phyloP scores from a whole-genome alignment of 2,329 filamentous ascomycete species.

The Pseudocercospora cruenta region DNA sequence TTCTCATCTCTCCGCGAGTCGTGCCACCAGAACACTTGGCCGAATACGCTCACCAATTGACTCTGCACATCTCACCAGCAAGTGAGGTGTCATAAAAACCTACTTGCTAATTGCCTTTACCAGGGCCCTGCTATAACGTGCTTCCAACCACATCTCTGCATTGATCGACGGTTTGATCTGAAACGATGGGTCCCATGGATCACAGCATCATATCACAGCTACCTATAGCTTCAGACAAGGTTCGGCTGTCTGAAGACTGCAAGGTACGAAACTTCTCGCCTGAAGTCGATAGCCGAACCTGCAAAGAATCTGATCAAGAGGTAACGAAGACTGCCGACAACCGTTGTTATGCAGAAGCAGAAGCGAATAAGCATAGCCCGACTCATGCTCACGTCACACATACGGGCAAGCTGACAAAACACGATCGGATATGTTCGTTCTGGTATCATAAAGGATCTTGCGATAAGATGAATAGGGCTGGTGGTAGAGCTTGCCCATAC shows the following conservation, averaged over 20 bases:
- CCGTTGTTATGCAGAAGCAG: neutral
- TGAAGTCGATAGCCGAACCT: neutral
- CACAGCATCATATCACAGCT: neutral
- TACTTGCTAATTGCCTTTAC: neutral
- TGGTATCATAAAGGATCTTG: slow-evolving; percentile 3
- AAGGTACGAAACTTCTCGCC: neutral
- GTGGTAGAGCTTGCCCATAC: slow-evolving; percentile 1
- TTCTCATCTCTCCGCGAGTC: neutral
- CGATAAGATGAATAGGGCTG: neutral
- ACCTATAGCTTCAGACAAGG: neutral
- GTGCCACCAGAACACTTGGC: neutral
- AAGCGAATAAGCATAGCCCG: slow-evolving; percentile 5
- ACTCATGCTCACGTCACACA: neutral
- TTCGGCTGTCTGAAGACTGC: neutral
- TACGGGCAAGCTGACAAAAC: neutral
- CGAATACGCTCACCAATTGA: neutral
- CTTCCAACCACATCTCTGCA: slow-evolving; percentile 2
- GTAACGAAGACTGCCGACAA: neutral
- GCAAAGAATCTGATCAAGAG: neutral
- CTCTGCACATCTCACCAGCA: neutral
- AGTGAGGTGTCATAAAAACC: neutral
- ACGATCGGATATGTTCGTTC: neutral
- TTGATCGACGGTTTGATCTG: neutral
- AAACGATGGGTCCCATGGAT: neutral
- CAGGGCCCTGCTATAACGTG: neutral